Base-by-base conservation (phyloP, 176 grass and related monocot species). In the Musa acuminata region DNA sequence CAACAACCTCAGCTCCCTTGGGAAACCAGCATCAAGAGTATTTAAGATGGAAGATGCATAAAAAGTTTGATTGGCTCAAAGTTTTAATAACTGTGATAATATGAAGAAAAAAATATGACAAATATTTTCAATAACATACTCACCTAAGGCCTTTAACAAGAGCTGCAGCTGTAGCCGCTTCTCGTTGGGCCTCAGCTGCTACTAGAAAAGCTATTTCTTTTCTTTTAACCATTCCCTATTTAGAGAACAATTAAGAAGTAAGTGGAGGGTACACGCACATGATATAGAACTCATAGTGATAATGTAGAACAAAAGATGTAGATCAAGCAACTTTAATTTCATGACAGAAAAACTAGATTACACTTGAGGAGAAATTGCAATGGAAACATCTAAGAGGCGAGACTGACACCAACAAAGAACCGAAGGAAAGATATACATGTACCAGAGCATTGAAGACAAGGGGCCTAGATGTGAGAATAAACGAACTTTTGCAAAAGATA, bases 101-200 rank as follows among this genome's bases (percentile, higher is more conserved):
- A 86, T 11, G 62, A 67, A 55, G 8, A 51, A 27, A 81, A 43
- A 70, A 64, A 24, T 75, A 13, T 67, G 23, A 24, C 23, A 27
- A 12, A 20, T 66, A 10, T 66, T 72, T 9, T 48, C n/a, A 71
- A 65, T 13, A 72, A 69, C 12, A 66, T 81, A 90, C 75, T 89
- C 52, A 99, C 96, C 87, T 84, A 20, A 99, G 82, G 70, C 84
- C 86, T 88, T 99, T 99, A 67, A 99, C 80, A 86, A 99, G 88
- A 73, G 89, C 86, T 80, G 91, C 75, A 77, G 91, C 86, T 77
- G 91, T 85, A 50, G 83, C 76, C 76, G 96, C 88, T 90, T 99
- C 96, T 84, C 91, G 87, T 84, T 99, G 88, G 43, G 96, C 96
- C 76, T 94, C 86, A 3, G 96, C 96, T 68, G 86, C 96, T 71